Evolutionary conservation across 2,329 filamentous ascomycete species (phyloP).

Genomic region (Trichoderma endophyticum): DNA sequence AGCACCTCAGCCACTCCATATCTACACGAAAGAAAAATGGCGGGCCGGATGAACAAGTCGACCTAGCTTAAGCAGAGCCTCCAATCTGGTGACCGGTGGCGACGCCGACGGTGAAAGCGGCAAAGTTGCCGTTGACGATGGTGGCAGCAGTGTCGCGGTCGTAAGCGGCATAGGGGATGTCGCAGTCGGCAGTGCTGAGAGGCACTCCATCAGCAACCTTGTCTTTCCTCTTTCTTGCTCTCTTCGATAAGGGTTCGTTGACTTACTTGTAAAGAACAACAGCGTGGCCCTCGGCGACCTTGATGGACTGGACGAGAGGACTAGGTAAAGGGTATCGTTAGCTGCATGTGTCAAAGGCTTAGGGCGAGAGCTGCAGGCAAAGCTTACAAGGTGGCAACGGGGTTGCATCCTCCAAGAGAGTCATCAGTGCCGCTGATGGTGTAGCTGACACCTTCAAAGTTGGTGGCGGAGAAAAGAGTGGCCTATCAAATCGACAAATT

Average conservation of each 20-base stretch:
- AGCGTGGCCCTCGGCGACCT: neutral
- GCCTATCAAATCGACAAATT: neutral
- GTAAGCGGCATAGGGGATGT: slow-evolving; percentile 1
- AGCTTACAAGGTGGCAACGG: slow-evolving; percentile 1
- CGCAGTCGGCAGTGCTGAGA: neutral
- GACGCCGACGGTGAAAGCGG: neutral
- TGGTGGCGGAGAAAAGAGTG: neutral
- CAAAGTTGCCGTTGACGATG: neutral
- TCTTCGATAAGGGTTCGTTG: neutral
- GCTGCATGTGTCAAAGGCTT: neutral
- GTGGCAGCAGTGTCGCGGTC: neutral
- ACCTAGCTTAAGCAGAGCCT: neutral
- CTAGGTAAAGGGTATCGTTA: neutral
- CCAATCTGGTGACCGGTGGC: neutral
- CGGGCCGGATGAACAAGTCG: neutral
- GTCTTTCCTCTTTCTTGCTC: neutral
- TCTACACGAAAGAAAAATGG: neutral
- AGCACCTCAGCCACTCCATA: neutral
- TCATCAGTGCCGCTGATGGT: neutral
- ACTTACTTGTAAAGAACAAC: slow-evolving; percentile 1
- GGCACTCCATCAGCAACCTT: neutral
- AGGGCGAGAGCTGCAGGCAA: too few relatives aligned
- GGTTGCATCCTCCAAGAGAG: neutral
- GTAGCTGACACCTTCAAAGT: neutral
- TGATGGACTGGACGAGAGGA: neutral